Percentiles rank a stretch among this genome's conserved stretches.
Evolutionary conservation across 2,329 filamentous ascomycete species (phyloP).

Genomic region (Neopestalotiopsis rosae): DNA sequence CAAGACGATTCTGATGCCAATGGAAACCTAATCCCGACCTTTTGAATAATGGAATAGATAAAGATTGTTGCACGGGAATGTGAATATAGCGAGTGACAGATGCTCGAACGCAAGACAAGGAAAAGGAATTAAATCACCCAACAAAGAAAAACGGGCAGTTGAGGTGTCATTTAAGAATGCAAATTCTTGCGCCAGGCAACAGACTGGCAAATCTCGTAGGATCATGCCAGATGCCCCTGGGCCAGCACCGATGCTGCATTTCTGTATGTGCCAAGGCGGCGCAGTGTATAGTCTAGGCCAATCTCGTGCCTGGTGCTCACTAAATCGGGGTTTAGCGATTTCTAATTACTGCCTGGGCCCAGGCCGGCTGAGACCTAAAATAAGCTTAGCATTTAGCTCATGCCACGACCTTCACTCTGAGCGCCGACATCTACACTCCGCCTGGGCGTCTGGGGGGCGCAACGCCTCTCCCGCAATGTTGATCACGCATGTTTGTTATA

Average conservation of each 20-base stretch:
- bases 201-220: conserved; percentile 8
- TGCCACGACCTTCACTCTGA: neutral
- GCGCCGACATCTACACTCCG: neutral
- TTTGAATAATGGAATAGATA: neutral
- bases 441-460: neutral
- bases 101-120: conserved; percentile 3
- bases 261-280: conserved; percentile 11
- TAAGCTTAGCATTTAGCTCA: conserved; percentile 10
- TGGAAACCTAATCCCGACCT: neutral
- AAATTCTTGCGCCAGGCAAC: neutral
- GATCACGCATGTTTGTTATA: neutral
- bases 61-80: neutral
- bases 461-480: neutral
- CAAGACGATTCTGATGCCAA: neutral
- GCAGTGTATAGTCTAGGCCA: conserved; percentile 2
- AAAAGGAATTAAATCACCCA: neutral
- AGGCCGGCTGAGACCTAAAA: neutral
- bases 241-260: neutral
- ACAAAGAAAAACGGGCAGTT: neutral
- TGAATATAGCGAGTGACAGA: conserved; percentile 10
- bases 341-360: neutral
- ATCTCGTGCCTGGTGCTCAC: neutral
- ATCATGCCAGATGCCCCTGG: neutral
- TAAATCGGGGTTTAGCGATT: neutral
- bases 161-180: conserved; percentile 1